Base-by-base conservation (phyloP, 1,284 basidiomycete genomes). In the Trichosporon coremiiforme region DNA sequence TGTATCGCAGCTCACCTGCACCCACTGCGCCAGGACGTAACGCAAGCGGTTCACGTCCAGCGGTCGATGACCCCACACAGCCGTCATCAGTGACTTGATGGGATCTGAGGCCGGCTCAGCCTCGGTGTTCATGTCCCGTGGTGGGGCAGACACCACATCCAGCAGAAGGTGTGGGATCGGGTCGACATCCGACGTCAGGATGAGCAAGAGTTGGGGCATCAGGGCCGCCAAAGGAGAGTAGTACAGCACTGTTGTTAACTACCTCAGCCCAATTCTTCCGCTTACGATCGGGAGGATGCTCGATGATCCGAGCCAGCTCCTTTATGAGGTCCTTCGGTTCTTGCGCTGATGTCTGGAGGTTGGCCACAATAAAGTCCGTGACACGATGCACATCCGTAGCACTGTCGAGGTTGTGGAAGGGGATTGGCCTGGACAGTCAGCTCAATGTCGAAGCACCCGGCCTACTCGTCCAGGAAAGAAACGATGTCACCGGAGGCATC, bases 381-480 rank as follows among this genome's bases (percentile, higher is more conserved):
- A 70, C 67, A 36, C 80, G 69, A 29, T 71, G 70, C 4, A 76
- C 76, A n/a, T 82, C 80, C 1, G 76, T 79, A 33, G 72, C 69
- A 17, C 68, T 74, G 67, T 78, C 77, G 47, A 81, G 76, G 64
- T 77, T 78, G 68, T 81, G 79, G 50, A 78, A 77, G 50, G 73
- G 78, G 22, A 70, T 62, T 3, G 73, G 69, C 53, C 73, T 71
- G 68, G 50, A 4, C 60, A 25, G 25, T 68, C 31, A 68, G 67
- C 31, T 50, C 33, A 25, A 12, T 7, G 33, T 5, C 10, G 29
- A 3, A 13, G 15, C 25, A 8, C n/a, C 8, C 2, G 29, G 71
- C 80, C 71, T 66, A 82, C 80, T 82, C 80, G 13, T 73, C 73
- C 9, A 74, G 64, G 78, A 79, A 80, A 1, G 71, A 57, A 0